These are phyloP conservation scores for Chrysoporthe puriensis DNA, from an alignment of 2,329 filamentous ascomycete genomes.

Conservation along the genomic window DNA sequence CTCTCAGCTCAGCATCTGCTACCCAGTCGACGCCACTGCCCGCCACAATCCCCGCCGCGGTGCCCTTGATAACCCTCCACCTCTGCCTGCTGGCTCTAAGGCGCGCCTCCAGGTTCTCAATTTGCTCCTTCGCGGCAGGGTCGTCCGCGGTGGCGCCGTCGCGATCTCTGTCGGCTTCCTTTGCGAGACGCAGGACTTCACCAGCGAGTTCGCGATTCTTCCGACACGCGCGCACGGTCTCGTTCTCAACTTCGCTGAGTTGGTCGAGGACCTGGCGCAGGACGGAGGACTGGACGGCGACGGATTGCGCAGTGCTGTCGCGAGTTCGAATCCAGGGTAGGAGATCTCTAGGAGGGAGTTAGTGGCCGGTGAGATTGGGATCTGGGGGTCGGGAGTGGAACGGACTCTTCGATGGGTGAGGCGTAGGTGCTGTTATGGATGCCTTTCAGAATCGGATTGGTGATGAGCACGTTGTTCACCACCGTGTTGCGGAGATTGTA, in stretches of 20 bases:
- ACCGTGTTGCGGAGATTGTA: conserved; percentile 73
- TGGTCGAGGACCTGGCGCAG: conserved; percentile 55
- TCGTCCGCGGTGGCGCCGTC: conserved; percentile 56
- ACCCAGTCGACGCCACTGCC: conserved; percentile 86
- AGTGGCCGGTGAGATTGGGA: conserved; percentile 1
- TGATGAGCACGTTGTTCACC: conserved; percentile 68
- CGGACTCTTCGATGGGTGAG: conserved; percentile 70
- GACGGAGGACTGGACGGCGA: conserved; percentile 62
- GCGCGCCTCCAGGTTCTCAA: conserved; percentile 61
- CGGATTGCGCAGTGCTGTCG: conserved; percentile 66
- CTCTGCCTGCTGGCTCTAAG: conserved; percentile 65
- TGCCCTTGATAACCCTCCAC: conserved; percentile 77
- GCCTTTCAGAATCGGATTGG: conserved; percentile 76
- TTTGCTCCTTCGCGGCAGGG: conserved; percentile 54
- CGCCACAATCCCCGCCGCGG: conserved; percentile 76
- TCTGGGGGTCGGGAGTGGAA: neutral
- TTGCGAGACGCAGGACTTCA: conserved; percentile 65
- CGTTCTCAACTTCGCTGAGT: conserved; percentile 60
- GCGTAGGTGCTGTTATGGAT: conserved; percentile 70
- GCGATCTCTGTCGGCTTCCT: conserved; percentile 56
- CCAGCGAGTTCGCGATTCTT: conserved; percentile 67
- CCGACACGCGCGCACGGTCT: conserved; percentile 58
- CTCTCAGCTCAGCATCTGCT: conserved; percentile 66
- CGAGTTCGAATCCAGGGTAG: conserved; percentile 68
- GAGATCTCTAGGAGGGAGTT: conserved; percentile 58